phyloP scores from a whole-genome alignment of 768 basidiomycete genomes.

The Pseudohyphozyma bogoriensis region DNA sequence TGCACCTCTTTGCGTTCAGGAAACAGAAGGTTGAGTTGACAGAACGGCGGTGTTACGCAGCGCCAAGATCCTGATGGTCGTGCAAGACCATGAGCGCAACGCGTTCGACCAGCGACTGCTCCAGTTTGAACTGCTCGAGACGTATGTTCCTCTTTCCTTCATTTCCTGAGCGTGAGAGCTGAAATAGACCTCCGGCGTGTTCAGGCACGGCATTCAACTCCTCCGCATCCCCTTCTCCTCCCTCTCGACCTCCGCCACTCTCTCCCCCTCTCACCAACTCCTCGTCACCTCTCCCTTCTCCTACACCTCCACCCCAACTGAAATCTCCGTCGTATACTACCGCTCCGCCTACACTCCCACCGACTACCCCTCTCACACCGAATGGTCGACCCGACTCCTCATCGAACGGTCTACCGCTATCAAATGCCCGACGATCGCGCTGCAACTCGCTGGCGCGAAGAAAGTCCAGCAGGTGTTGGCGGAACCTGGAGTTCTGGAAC shows the following conservation, averaged over 20 bases:
- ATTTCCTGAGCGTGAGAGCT: background rate
- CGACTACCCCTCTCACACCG: constrained; percentile 57
- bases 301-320: constrained; percentile 37
- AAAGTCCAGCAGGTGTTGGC: constrained; percentile 86
- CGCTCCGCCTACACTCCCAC: constrained; percentile 76
- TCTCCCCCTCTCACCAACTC: constrained; percentile 30
- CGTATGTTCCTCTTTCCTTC: constrained; percentile 43
- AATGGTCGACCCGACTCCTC: constrained; percentile 63
- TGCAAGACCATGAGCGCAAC: constrained; percentile 79
- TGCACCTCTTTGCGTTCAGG: background rate
- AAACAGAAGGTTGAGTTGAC: too few relatives aligned
- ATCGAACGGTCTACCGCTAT: constrained; percentile 76
- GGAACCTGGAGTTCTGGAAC: constrained; percentile 59
- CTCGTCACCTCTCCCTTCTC: constrained; percentile 35
- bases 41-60: too few relatives aligned
- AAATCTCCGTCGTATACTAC: constrained; percentile 84
- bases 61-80: constrained; percentile 69
- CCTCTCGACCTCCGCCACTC: constrained; percentile 41
- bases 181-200: constrained; percentile 2
- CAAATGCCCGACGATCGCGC: constrained; percentile 80
- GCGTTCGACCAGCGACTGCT: constrained; percentile 85
- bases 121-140: constrained; percentile 74
- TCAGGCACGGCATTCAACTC: constrained; percentile 62
- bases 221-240: constrained; percentile 46
- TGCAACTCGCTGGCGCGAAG: constrained; percentile 93